Evolutionary conservation across 1,284 basidiomycete species (phyloP).

Genomic region (Pascua guehoae): DNA sequence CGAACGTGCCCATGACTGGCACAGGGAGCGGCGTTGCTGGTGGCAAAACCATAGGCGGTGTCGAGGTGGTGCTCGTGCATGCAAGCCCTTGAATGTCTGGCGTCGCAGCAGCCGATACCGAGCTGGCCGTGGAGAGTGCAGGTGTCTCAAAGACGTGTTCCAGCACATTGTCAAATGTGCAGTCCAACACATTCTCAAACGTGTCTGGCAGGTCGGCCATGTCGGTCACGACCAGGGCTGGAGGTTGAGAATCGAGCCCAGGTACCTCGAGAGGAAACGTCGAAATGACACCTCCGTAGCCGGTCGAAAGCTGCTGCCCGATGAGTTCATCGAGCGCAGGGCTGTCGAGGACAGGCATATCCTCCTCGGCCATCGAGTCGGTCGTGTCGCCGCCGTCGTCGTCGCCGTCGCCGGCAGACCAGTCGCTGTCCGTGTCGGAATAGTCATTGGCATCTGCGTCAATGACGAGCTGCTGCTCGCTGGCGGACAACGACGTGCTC

Average conservation of each 20-base stretch:
- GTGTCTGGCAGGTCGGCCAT: too few relatives aligned
- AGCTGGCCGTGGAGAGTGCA: slow-evolving; percentile 23
- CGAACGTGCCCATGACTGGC: slow-evolving; percentile 42
- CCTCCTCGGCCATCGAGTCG: slow-evolving; percentile 47
- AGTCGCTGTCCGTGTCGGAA: slow-evolving; percentile 25
- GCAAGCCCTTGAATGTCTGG: slow-evolving; percentile 1
- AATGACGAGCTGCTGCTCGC: slow-evolving; percentile 39
- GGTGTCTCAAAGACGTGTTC: slow-evolving; percentile 12
- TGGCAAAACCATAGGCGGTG: not conserved
- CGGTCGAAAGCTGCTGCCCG: slow-evolving; percentile 24
- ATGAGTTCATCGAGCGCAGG: slow-evolving; percentile 41
- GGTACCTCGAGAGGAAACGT: not conserved
- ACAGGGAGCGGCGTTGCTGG: slow-evolving; percentile 6
- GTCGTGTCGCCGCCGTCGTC: slow-evolving; percentile 45
- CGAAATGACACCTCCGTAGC: slow-evolving; percentile 1
- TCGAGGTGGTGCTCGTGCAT: not conserved
- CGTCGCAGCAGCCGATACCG: slow-evolving; percentile 3
- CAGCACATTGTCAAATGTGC: too few relatives aligned
- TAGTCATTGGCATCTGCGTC: slow-evolving; percentile 40
- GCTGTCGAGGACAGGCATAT: slow-evolving; percentile 46
- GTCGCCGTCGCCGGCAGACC: slow-evolving; percentile 34
- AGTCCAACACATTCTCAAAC: too few relatives aligned
- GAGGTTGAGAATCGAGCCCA: not conserved
- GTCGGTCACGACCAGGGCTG: not conserved
- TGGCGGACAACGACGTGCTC: slow-evolving; percentile 28